Conservation (phyloP, 192 early-diverging fungal genomes). For the Coemansia sp. region DNA sequence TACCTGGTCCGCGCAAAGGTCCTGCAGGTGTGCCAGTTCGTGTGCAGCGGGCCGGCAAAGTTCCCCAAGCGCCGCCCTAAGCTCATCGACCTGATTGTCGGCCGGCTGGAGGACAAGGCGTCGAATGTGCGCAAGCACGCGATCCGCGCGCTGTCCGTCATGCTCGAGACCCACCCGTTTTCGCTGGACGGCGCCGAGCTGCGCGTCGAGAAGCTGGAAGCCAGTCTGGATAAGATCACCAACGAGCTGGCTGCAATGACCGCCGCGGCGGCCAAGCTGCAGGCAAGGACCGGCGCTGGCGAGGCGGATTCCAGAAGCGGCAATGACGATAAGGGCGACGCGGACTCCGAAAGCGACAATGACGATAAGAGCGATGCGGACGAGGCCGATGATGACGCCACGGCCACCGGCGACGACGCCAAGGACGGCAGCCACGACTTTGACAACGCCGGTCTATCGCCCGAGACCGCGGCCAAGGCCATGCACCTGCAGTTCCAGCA, state of each 20-base stretch:
- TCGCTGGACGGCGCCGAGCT: slow-evolving; percentile 81
- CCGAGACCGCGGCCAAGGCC: slow-evolving; percentile 53
- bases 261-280: slow-evolving; percentile 16
- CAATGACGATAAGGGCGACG: slow-evolving; percentile 12
- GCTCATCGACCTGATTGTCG: slow-evolving; percentile 65
- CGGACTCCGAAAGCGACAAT: slow-evolving; percentile 4
- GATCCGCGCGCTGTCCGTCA: slow-evolving; percentile 73
- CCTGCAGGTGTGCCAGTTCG: slow-evolving; percentile 73
- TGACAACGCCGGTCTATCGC: slow-evolving; percentile 36
- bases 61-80: slow-evolving; percentile 72
- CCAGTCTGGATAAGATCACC: slow-evolving; percentile 59
- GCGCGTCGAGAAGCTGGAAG: slow-evolving; percentile 65
- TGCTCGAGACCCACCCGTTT: slow-evolving; percentile 88
- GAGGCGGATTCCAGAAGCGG: slow-evolving; percentile 18
- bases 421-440: slow-evolving; percentile 18
- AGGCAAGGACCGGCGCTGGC: no score
- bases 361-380: slow-evolving; percentile 13
- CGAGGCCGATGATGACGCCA: slow-evolving; percentile 21
- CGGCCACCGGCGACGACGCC: slow-evolving; percentile 27
- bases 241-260: slow-evolving; percentile 64
- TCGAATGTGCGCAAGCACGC: slow-evolving; percentile 86
- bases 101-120: slow-evolving; percentile 86
- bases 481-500: slow-evolving; percentile 54
- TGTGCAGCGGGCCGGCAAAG: slow-evolving; percentile 73
- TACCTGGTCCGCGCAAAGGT: slow-evolving; percentile 84